These are phyloP conservation scores for Botrytis cinerea DNA, from an alignment of 2,329 filamentous ascomycete species.

Conservation along the genomic window DNA sequence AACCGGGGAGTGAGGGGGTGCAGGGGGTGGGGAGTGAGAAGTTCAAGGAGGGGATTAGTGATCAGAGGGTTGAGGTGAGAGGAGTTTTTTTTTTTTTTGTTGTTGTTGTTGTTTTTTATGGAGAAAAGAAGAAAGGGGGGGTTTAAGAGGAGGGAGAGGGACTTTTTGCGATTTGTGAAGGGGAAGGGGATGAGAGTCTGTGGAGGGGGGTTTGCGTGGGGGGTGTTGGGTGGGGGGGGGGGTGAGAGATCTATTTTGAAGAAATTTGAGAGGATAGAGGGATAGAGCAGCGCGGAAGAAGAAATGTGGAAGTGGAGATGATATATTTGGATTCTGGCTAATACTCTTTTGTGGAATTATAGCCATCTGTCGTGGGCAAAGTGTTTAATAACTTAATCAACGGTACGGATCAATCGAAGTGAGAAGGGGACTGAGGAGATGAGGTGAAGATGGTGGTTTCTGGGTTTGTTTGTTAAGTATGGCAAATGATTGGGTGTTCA, in stretches of 20 bases:
- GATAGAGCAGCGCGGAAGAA: neutral
- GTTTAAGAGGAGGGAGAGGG: no score
- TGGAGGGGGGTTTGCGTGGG: no score
- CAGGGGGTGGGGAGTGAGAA: conserved; percentile 32
- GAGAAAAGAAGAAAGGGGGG: no score
- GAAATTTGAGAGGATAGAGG: neutral
- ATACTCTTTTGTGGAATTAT: neutral
- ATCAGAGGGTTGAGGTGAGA: conserved; percentile 31
- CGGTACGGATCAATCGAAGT: conserved; percentile 31
- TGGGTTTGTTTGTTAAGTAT: neutral
- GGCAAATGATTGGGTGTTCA: neutral
- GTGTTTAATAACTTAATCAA: conserved; percentile 35
- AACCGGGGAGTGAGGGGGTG: conserved; percentile 10
- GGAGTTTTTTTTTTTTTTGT: neutral
- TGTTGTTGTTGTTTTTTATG: neutral
- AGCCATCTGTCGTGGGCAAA: conserved; percentile 31
- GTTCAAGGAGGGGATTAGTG: conserved; percentile 27
- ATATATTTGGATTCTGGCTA: neutral
- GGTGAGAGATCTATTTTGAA: neutral
- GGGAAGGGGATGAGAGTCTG: no score
- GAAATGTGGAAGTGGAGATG: neutral
- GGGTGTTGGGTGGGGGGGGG: neutral
- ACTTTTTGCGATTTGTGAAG: no score
- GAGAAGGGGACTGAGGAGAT: accelerated
- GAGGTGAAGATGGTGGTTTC: neutral